phyloP scores from a whole-genome alignment of 192 early-diverging fungal genomes.

The Rhizoclosmatium globosum region DNA sequence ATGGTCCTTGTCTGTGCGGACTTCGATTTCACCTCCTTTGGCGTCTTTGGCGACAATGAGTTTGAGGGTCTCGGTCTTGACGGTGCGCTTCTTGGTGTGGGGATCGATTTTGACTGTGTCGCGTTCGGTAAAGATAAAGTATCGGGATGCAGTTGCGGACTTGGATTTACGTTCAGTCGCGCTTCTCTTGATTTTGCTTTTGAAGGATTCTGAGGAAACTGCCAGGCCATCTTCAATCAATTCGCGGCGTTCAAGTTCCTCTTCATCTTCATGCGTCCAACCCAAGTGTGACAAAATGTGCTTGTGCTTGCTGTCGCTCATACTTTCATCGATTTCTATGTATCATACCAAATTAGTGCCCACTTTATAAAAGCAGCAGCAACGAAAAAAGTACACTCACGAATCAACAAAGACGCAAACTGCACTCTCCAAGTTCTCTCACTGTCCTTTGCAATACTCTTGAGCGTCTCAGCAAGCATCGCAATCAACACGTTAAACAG shows the following conservation, averaged over 20 bases:
- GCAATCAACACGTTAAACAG: conserved; percentile 42
- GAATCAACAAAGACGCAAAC: conserved; percentile 31
- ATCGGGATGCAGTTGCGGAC: conserved; percentile 10
- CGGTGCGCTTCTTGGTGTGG: neutral
- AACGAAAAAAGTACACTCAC: conserved; percentile 16
- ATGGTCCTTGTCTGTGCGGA: conserved; percentile 11
- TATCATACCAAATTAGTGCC: neutral
- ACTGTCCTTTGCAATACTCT: conserved; percentile 12
- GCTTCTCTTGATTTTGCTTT: no score
- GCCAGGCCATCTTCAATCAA: neutral
- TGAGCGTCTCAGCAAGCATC: conserved; percentile 30
- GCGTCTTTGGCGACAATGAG: conserved; percentile 13
- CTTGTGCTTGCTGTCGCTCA: neutral
- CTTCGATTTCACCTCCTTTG: neutral
- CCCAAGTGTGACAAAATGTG: conserved; percentile 16
- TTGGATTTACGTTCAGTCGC: neutral
- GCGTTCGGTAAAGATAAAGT: conserved; percentile 36
- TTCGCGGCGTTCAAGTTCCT: neutral
- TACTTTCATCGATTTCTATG: conserved; percentile 21
- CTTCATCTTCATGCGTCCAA: conserved; percentile 6
- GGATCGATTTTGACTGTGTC: neutral
- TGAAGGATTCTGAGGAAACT: neutral
- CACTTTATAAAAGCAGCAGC: neutral
- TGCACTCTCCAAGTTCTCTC: conserved; percentile 28
- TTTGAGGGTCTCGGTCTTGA: conserved; percentile 16